These are phyloP conservation scores for Colletotrichum sp. DNA, from an alignment of 2,329 filamentous ascomycete species.

Conservation along the genomic window DNA sequence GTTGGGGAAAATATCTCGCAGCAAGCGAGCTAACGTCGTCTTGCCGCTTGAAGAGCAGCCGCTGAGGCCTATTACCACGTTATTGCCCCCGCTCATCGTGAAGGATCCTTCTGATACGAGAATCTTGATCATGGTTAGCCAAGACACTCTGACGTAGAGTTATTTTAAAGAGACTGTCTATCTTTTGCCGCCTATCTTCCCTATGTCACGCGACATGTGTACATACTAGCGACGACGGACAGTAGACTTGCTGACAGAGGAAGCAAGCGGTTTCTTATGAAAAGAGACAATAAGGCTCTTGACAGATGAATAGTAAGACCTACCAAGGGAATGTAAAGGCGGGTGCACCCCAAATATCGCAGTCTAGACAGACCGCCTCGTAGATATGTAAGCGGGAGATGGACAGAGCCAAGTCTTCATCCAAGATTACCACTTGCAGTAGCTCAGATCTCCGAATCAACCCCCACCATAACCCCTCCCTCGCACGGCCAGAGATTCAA, in stretches of 20 bases:
- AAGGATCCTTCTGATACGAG: not conserved
- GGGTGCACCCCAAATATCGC: not conserved
- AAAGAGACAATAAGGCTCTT: not conserved
- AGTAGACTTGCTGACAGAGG: not conserved
- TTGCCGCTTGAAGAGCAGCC: constrained; percentile 94
- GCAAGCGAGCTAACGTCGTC: constrained; percentile 85
- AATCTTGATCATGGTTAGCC: not conserved
- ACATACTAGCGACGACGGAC: not conserved
- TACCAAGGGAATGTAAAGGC: not conserved
- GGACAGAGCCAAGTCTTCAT: constrained; percentile 5
- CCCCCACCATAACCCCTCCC: constrained; percentile 15
- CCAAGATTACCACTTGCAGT: not conserved
- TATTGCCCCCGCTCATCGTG: constrained; percentile 43
- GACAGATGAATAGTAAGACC: not conserved
- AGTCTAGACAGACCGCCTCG: not conserved
- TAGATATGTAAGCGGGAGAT: constrained; percentile 10
- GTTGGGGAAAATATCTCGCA: constrained; percentile 80
- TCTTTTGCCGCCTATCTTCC: not conserved
- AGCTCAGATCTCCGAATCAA: not conserved
- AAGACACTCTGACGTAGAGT: not conserved
- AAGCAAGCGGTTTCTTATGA: not conserved
- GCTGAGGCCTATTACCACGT: constrained; percentile 79
- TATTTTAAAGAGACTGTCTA: not conserved
- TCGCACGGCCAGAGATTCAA: not conserved
- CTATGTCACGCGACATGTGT: not conserved